Evolutionary conservation across 371 early-diverging fungal species (phyloP).

Genomic region (Mucor irregularis): DNA sequence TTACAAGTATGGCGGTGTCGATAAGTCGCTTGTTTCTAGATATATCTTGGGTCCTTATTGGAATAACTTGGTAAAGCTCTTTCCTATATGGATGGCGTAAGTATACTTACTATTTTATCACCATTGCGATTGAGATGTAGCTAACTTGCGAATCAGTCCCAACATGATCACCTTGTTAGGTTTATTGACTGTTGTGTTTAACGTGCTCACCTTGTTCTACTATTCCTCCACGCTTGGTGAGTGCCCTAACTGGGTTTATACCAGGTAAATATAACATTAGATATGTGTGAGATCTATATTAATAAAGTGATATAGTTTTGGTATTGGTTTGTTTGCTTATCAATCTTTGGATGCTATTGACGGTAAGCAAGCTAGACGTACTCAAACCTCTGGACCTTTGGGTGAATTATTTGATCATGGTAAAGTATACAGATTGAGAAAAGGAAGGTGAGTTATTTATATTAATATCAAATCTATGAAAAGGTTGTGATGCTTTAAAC

Average conservation of each 20-base stretch:
- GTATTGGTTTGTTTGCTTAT: conserved; percentile 89
- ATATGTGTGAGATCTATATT: neutral
- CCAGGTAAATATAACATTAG: conserved; percentile 40
- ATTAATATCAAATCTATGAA: neutral
- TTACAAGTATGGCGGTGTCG: conserved; percentile 84
- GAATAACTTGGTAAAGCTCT: conserved; percentile 82
- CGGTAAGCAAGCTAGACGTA: conserved; percentile 98
- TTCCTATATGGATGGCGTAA: conserved; percentile 92
- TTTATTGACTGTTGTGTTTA: conserved; percentile 77
- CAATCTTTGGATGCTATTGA: conserved; percentile 97
- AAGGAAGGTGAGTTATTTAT: neutral
- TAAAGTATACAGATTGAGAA: conserved; percentile 15
- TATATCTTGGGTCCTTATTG: conserved; percentile 90
- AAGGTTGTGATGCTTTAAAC: conserved; percentile 92
- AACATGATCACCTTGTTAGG: conserved; percentile 97
- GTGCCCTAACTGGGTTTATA: conserved; percentile 88
- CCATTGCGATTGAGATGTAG: neutral
- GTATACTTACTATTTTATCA: conserved; percentile 16
- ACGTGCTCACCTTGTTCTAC: conserved; percentile 70
- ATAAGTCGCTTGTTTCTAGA: conserved; percentile 88
- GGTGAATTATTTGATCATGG: conserved; percentile 96
- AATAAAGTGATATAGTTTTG: conserved; percentile 58
- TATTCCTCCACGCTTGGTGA: conserved; percentile 80
- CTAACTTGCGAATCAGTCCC: conserved; percentile 64
- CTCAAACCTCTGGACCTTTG: conserved; percentile 86